Percentiles rank a stretch among this genome's conserved stretches.
These are phyloP conservation scores for Phytopythium sindhum DNA, from an alignment of 352 stramenopile genomes.

Conservation along the genomic window DNA sequence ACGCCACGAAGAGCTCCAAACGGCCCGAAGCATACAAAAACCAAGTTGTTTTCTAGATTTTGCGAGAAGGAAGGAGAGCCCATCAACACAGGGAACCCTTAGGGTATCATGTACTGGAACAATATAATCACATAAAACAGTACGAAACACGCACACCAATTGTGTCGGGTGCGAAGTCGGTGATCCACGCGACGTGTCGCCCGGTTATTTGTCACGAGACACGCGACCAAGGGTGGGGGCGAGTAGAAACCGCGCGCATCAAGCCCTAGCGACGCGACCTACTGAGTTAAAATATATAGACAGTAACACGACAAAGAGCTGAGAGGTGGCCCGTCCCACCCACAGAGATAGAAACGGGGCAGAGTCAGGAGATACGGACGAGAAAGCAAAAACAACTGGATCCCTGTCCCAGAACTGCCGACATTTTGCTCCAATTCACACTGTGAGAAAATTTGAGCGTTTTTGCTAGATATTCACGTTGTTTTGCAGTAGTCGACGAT, in stretches of 20 bases:
- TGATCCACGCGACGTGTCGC: slow-evolving; percentile 1
- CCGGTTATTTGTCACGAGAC: background rate
- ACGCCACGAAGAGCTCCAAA: too few relatives aligned
- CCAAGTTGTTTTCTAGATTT: background rate
- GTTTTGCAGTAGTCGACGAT: too few relatives aligned
- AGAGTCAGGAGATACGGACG: background rate
- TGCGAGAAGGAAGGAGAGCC: background rate
- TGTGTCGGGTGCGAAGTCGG: background rate
- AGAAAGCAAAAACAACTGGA: background rate
- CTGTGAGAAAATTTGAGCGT: too few relatives aligned
- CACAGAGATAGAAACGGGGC: too few relatives aligned
- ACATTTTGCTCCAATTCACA: background rate
- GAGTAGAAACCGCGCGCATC: too few relatives aligned
- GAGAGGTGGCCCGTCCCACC: too few relatives aligned
- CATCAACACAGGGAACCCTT: background rate
- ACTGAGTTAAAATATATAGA: too few relatives aligned
- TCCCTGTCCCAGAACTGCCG: background rate
- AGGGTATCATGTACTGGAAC: background rate
- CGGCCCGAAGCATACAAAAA: background rate
- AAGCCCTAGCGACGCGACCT: too few relatives aligned
- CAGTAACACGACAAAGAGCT: too few relatives aligned
- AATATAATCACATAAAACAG: background rate
- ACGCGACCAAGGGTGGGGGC: background rate
- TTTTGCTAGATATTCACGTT: too few relatives aligned
- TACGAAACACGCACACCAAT: slow-evolving; percentile 2